Base-by-base conservation (phyloP, 2,329 filamentous ascomycete species). In the Keithomyces neogunnii region DNA sequence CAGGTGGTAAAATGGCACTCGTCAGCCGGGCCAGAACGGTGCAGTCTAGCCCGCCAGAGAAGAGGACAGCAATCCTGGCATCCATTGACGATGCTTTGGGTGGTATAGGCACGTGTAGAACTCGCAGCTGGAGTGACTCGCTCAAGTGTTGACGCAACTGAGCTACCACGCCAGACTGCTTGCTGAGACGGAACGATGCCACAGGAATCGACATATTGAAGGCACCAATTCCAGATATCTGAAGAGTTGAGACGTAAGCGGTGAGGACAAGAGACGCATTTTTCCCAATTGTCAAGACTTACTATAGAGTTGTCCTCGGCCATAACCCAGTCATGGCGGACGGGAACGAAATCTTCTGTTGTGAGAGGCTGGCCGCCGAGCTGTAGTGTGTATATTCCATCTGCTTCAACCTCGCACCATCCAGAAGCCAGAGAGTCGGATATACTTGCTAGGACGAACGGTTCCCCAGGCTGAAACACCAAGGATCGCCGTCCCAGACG, bases 11-110 rank as follows among this genome's bases (percentile, higher is more conserved):
- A 2, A 95, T 68, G 10, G 95, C 86, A 63, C 96, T 88, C 9
- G 80, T 75, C 29, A 97, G 69, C 43, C 90, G 81, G 28, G 92
- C 92, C 47, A 99, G 74, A 1, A 96, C 75, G 0, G 91, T 92
- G 64, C 93, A 97, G 66, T 99, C 93, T 5, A 99, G 77, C 0
- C 93, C 93, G 2, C 93, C 93, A 0, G 93, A 99, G 66, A 97
- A 99, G 0, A 99, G 73, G 1, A 99, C 75, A 0, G 89, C 90
- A 11, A 96, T 67, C 50, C 77, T 78, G 19, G 78, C 73, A 56
- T 76, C 70, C 8, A 56, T 59, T 6, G 57, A 47, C 1, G 56
- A 57, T 5, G 61, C 66, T 42, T 54, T 59, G 9, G 76, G 80
- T 1, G 80, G 81, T 45, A 73, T 62, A 0, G 87, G 87, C 5